phyloP scores from a whole-genome alignment of 371 early-diverging fungal species.

The Rhizopus delemar region DNA sequence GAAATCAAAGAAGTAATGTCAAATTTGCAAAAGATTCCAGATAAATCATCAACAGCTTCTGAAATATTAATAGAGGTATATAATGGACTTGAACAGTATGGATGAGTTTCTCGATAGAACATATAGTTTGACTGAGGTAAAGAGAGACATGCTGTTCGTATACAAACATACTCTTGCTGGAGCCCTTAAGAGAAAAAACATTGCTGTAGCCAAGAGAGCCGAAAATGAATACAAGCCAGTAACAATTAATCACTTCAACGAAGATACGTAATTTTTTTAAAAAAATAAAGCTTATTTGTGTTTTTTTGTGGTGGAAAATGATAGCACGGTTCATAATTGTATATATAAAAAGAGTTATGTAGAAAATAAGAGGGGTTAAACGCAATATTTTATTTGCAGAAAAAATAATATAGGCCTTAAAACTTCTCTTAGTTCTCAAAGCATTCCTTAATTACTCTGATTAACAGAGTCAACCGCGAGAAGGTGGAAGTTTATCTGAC shows the following conservation, averaged over 20 bases:
- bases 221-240: slow-evolving; percentile 8
- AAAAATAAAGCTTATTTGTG: too few species aligned
- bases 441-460: slow-evolving; percentile 12
- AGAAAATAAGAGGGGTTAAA: slow-evolving; percentile 4
- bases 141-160: slow-evolving; percentile 8
- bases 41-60: slow-evolving; percentile 9
- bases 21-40: slow-evolving; percentile 9
- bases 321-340: slow-evolving; percentile 4
- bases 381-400: slow-evolving; percentile 5
- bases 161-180: slow-evolving; percentile 1
- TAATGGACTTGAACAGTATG: slow-evolving; percentile 3
- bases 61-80: slow-evolving; percentile 9
- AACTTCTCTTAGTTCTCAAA: slow-evolving; percentile 13
- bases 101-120: slow-evolving; percentile 5
- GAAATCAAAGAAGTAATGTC: slow-evolving; percentile 6
- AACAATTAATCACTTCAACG: slow-evolving; percentile 2
- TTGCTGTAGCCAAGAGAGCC: slow-evolving; percentile 10
- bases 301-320: slow-evolving; percentile 2
- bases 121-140: slow-evolving; percentile 3
- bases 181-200: slow-evolving; percentile 3
- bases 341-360: slow-evolving; percentile 6
- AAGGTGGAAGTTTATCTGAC: slow-evolving; percentile 16
- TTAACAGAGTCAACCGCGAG: slow-evolving; percentile 14
- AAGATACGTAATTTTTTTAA: not conserved
- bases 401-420: slow-evolving; percentile 9